phyloP scores from a whole-genome alignment of 2,329 filamentous ascomycete genomes.

The Cytospora schulzeri region DNA sequence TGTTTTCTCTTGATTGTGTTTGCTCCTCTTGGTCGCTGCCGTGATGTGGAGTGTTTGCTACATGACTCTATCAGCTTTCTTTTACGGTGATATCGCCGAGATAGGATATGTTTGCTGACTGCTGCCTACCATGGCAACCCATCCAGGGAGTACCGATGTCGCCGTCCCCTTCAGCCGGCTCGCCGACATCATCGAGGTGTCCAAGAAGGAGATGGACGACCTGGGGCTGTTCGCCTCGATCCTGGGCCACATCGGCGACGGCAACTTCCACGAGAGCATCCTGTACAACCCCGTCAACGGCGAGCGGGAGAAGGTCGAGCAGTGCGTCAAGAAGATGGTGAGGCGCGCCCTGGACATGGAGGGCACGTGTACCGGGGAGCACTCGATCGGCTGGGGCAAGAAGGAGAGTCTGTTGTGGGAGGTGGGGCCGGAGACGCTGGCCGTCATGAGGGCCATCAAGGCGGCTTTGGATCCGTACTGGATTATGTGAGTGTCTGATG shows the following conservation, averaged over 20 bases:
- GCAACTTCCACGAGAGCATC: slow-evolving; percentile 93
- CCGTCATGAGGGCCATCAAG: slow-evolving; percentile 85
- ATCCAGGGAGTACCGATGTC: slow-evolving; percentile 74
- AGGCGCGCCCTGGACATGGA: slow-evolving; percentile 91
- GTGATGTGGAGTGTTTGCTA: background rate
- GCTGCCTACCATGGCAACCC: background rate
- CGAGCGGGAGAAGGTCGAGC: slow-evolving; percentile 75
- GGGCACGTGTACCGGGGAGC: slow-evolving; percentile 87
- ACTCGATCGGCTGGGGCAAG: slow-evolving; percentile 84
- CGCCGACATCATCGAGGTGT: slow-evolving; percentile 76
- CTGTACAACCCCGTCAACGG: slow-evolving; percentile 73
- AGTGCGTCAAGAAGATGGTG: slow-evolving; percentile 87
- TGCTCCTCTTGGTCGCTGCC: background rate
- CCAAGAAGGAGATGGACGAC: slow-evolving; percentile 86
- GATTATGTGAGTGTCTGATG: slow-evolving; percentile 60
- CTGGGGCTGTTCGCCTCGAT: slow-evolving; percentile 86
- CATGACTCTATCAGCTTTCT: background rate
- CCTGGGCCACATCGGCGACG: slow-evolving; percentile 87
- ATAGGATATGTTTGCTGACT: background rate
- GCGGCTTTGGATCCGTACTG: slow-evolving; percentile 79
- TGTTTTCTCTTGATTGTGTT: slow-evolving; percentile 6
- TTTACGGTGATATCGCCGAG: background rate
- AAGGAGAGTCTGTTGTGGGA: slow-evolving; percentile 79
- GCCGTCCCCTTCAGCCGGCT: slow-evolving; percentile 77
- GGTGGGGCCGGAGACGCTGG: slow-evolving; percentile 77